phyloP scores from a whole-genome alignment of 306 rosid species.

The Cyclanthera cordifolia region DNA sequence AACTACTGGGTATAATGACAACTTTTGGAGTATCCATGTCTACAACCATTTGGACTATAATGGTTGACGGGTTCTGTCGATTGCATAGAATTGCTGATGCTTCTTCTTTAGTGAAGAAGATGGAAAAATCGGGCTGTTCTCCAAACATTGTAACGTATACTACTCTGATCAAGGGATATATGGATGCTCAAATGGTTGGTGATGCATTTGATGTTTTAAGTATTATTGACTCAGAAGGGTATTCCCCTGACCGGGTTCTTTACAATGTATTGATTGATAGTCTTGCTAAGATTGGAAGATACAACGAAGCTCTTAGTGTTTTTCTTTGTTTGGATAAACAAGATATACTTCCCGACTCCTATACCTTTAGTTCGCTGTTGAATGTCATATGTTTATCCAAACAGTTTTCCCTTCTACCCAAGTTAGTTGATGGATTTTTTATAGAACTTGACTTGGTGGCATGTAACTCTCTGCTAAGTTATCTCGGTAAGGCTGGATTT shows the following conservation, averaged over 20 bases:
- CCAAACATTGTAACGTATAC: slow-evolving; percentile 51
- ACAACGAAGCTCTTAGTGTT: slow-evolving; percentile 33
- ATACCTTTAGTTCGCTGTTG: slow-evolving; percentile 32
- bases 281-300: slow-evolving; percentile 39
- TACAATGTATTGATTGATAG: slow-evolving; percentile 49
- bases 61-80: slow-evolving; percentile 33
- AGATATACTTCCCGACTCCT: slow-evolving; percentile 41
- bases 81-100: slow-evolving; percentile 31
- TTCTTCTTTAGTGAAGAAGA: slow-evolving; percentile 23
- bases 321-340: slow-evolving; percentile 17
- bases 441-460: slow-evolving; percentile 40
- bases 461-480: slow-evolving; percentile 46
- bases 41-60: slow-evolving; percentile 32
- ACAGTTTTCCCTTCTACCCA: slow-evolving; percentile 32
- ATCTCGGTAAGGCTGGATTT: slow-evolving; percentile 29
- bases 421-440: slow-evolving; percentile 20
- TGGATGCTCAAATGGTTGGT: slow-evolving; percentile 29
- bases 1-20: slow-evolving; percentile 42
- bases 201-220: slow-evolving; percentile 31
- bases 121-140: slow-evolving; percentile 29
- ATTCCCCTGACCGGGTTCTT: slow-evolving; percentile 36
- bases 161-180: slow-evolving; percentile 39
- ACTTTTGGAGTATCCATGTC: slow-evolving; percentile 28
- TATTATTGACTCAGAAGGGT: slow-evolving; percentile 28
- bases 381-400: slow-evolving; percentile 26